Evolutionary conservation across 2,329 filamentous ascomycete species (phyloP).

Genomic region (Parasarocladium wereldwijsianum): DNA sequence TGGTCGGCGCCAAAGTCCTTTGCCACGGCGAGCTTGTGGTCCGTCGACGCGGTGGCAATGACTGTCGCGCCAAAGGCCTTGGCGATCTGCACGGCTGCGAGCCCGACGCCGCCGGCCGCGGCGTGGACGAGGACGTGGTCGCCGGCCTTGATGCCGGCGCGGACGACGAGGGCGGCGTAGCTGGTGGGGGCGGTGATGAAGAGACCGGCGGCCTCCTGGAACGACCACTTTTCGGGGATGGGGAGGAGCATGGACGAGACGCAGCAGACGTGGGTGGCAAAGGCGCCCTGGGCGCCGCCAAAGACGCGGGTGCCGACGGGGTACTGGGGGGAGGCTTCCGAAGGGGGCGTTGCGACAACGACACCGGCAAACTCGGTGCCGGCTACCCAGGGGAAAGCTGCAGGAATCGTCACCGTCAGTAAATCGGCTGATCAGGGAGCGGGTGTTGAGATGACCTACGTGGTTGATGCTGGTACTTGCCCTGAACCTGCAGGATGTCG

Average conservation of each 20-base stretch:
- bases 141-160: slow-evolving; percentile 62
- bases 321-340: slow-evolving; percentile 36
- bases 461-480: slow-evolving; percentile 89
- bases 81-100: slow-evolving; percentile 85
- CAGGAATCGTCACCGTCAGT: background rate
- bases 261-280: slow-evolving; percentile 60
- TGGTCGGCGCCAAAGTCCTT: slow-evolving; percentile 73
- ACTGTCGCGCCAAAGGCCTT: slow-evolving; percentile 86
- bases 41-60: slow-evolving; percentile 77
- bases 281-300: slow-evolving; percentile 73
- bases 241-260: slow-evolving; percentile 53
- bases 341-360: slow-evolving; percentile 50
- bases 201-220: slow-evolving; percentile 70
- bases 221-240: slow-evolving; percentile 69
- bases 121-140: slow-evolving; percentile 87
- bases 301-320: slow-evolving; percentile 73
- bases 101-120: slow-evolving; percentile 78
- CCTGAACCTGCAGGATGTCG: slow-evolving; percentile 86
- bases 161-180: slow-evolving; percentile 67
- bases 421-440: no score
- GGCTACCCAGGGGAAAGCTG: slow-evolving; percentile 70
- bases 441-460: slow-evolving; percentile 22
- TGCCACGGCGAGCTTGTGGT: slow-evolving; percentile 68
- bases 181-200: slow-evolving; percentile 88
- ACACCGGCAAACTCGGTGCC: slow-evolving; percentile 79